Evolutionary conservation across 495 filamentous ascomycete genomes (phyloP).

Genomic region (Bathelium albidoporum): DNA sequence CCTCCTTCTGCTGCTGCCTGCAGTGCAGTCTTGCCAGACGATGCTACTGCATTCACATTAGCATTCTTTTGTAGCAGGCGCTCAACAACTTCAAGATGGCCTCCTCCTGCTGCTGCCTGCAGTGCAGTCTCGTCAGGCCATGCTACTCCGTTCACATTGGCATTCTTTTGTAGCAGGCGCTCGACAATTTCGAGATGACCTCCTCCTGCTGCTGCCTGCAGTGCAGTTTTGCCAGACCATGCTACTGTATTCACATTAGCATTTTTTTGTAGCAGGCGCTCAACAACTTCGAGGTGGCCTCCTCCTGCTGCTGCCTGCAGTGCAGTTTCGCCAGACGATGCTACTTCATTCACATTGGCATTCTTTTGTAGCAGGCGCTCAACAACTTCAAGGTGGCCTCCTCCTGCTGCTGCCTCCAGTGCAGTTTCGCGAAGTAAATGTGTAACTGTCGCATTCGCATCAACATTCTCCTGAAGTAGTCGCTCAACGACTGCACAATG

Average conservation of each 20-base stretch:
- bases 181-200: slow-evolving; percentile 15
- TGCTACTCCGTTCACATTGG: slow-evolving; percentile 9
- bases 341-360: slow-evolving; percentile 9
- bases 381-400: slow-evolving; percentile 15
- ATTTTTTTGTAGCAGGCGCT: slow-evolving; percentile 15
- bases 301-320: slow-evolving; percentile 1
- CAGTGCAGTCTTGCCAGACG: too few relatives aligned
- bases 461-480: slow-evolving; percentile 14
- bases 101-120: slow-evolving; percentile 5
- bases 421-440: too few relatives aligned
- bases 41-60: slow-evolving; percentile 9
- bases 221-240: too few relatives aligned
- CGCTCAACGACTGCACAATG: slow-evolving; percentile 14
- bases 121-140: too few relatives aligned
- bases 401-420: not conserved
- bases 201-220: slow-evolving; percentile 2
- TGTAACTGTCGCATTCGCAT: too few relatives aligned
- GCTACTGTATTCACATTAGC: slow-evolving; percentile 9
- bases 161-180: slow-evolving; percentile 15
- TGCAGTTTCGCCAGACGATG: too few relatives aligned
- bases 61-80: slow-evolving; percentile 16
- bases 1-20: slow-evolving; percentile 7
- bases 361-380: slow-evolving; percentile 16
- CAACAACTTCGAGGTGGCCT: slow-evolving; percentile 14
- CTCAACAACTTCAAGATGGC: slow-evolving; percentile 15